Evolutionary conservation across 2,329 filamentous ascomycete species (phyloP).

Genomic region (Ophiosphaerella korrae): DNA sequence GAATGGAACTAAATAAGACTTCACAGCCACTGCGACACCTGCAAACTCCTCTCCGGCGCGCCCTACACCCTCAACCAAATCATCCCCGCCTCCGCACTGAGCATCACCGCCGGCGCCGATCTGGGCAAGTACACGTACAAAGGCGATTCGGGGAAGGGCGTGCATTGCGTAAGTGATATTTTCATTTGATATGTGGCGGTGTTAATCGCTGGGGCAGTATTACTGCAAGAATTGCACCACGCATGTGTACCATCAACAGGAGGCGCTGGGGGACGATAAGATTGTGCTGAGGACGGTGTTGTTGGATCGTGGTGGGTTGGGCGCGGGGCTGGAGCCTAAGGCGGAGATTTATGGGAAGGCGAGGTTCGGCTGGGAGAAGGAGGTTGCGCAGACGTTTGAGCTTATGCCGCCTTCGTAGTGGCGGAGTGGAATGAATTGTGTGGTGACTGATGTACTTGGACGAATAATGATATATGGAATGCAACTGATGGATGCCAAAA

Average conservation of each 20-base stretch:
- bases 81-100: conserved; percentile 55
- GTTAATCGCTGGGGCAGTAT: conserved; percentile 35
- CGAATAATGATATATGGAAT: no score
- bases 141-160: conserved; percentile 61
- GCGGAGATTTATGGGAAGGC: conserved; percentile 63
- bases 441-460: no score
- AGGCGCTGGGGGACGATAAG: conserved; percentile 56
- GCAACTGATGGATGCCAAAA: no score
- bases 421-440: no score
- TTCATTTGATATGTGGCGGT: no score
- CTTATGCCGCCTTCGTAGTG: conserved; percentile 49
- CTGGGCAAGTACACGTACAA: conserved; percentile 61
- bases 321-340: conserved; percentile 55
- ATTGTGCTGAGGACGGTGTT: conserved; percentile 60
- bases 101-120: conserved; percentile 57
- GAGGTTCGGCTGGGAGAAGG: conserved; percentile 57
- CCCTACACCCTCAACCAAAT: conserved; percentile 62
- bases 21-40: conserved; percentile 61
- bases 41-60: conserved; percentile 59
- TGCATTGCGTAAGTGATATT: conserved; percentile 51
- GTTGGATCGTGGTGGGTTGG: conserved; percentile 46
- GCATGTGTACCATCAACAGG: conserved; percentile 62
- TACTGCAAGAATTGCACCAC: conserved; percentile 63
- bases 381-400: conserved; percentile 55
- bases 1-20: no score